Evolutionary conservation across 345 rosid species (phyloP).

Genomic region (Ceriops decandra): DNA sequence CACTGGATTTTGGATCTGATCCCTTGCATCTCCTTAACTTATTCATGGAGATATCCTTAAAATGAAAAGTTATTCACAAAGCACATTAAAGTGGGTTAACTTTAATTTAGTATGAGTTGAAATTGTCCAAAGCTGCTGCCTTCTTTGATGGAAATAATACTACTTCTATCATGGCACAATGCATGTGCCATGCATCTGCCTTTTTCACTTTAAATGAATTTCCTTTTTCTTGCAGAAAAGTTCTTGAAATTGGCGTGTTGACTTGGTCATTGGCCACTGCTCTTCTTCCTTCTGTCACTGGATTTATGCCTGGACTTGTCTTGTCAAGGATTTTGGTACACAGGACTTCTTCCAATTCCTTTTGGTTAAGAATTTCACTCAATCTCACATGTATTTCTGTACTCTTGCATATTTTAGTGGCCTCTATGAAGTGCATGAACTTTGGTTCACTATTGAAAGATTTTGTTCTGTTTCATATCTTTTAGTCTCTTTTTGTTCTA

Average conservation of each 20-base stretch:
- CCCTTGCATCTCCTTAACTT: neutral
- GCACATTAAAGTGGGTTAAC: neutral
- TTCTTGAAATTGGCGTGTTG: slow-evolving; percentile 80
- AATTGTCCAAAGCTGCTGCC: no score
- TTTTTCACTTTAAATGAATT: neutral
- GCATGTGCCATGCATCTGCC: neutral
- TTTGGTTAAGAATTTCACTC: neutral
- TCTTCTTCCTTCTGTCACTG: slow-evolving; percentile 77
- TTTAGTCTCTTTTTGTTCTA: no score
- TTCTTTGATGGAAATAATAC: neutral
- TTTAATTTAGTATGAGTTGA: no score
- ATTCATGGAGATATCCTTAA: neutral
- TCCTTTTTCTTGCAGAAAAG: slow-evolving; percentile 47
- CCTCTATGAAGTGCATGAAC: no score
- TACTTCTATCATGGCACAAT: neutral
- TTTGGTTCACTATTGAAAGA: no score
- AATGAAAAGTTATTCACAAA: neutral
- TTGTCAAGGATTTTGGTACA: slow-evolving; percentile 75
- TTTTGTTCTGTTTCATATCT: no score
- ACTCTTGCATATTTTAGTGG: neutral
- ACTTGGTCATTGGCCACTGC: slow-evolving; percentile 88
- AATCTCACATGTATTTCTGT: neutral
- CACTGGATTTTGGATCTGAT: neutral
- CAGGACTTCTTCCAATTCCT: slow-evolving; percentile 8
- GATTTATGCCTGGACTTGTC: slow-evolving; percentile 84